Evolutionary conservation across 2,329 filamentous ascomycete species (phyloP).

Genomic region (Volutella citrinella): DNA sequence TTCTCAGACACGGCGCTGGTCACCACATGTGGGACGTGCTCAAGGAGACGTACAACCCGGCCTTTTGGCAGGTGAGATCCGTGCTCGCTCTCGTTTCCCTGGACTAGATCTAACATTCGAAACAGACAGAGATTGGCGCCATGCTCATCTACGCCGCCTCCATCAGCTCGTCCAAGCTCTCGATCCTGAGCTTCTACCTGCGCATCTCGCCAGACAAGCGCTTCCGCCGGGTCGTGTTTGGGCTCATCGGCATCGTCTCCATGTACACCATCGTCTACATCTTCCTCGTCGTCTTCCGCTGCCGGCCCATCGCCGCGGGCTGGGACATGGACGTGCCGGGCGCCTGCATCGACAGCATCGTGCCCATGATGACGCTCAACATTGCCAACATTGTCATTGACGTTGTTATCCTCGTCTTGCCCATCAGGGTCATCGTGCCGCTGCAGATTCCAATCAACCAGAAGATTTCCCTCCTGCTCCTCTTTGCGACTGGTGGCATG

Average conservation of each 20-base stretch:
- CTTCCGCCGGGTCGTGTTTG: conserved; percentile 20
- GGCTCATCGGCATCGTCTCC: conserved; percentile 32
- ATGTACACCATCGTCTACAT: conserved; percentile 40
- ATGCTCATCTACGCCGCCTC: conserved; percentile 40
- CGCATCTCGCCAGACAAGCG: conserved; percentile 31
- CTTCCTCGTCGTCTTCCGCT: conserved; percentile 38
- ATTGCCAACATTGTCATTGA: conserved; percentile 44
- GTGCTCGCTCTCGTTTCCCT: background rate
- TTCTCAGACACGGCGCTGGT: conserved; percentile 23
- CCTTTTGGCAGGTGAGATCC: conserved; percentile 20
- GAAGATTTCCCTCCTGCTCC: conserved; percentile 45
- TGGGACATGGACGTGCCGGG: conserved; percentile 39
- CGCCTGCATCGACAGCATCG: conserved; percentile 38
- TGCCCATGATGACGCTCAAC: conserved; percentile 20
- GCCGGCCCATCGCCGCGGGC: conserved; percentile 37
- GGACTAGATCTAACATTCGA: background rate
- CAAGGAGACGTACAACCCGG: conserved; percentile 16
- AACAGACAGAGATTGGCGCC: conserved; percentile 31
- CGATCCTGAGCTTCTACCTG: conserved; percentile 44
- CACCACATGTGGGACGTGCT: conserved; percentile 29
- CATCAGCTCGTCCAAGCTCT: conserved; percentile 39
- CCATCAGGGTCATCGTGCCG: conserved; percentile 40
- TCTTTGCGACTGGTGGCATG: conserved; percentile 38
- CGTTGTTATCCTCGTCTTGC: conserved; percentile 42
- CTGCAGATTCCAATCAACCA: conserved; percentile 46